These are phyloP conservation scores for Macrocystidia cucumis DNA, from an alignment of 1,284 basidiomycete species.

Conservation along the genomic window DNA sequence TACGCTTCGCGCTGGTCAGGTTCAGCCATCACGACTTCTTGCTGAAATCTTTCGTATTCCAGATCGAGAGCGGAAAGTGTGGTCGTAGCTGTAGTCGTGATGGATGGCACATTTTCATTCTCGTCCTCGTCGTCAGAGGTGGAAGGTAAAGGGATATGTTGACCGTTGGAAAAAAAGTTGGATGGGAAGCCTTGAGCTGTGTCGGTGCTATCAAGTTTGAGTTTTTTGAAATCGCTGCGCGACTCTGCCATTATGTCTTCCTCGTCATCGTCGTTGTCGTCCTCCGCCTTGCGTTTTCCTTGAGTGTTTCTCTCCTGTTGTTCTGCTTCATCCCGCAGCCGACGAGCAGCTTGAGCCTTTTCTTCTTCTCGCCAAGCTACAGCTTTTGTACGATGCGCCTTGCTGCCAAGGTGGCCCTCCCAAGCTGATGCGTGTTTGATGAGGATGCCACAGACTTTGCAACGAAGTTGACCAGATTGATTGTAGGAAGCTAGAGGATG, in stretches of 20 bases:
- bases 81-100: constrained; percentile 11
- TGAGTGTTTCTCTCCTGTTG: constrained; percentile 12
- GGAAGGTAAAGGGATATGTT: constrained; percentile 35
- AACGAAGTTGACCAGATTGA: constrained; percentile 57
- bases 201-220: constrained; percentile 17
- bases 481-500: constrained; percentile 71
- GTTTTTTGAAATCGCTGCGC: constrained; percentile 26
- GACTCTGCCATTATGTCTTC: no score
- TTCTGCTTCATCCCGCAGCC: constrained; percentile 22
- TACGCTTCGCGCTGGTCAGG: constrained; percentile 41
- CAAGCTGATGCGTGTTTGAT: constrained; percentile 76
- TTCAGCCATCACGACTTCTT: constrained; percentile 39
- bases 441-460: constrained; percentile 50
- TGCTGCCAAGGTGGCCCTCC: constrained; percentile 81
- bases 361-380: constrained; percentile 48
- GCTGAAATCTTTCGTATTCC: constrained; percentile 67
- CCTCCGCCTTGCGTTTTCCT: constrained; percentile 37
- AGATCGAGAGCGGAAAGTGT: constrained; percentile 38
- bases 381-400: constrained; percentile 61
- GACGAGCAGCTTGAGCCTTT: constrained; percentile 24
- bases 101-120: constrained; percentile 19
- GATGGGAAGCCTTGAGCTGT: constrained; percentile 36
- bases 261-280: constrained; percentile 27
- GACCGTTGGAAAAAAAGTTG: constrained; percentile 77
- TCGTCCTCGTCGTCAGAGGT: constrained; percentile 35